Evolutionary conservation across 768 basidiomycete genomes (phyloP), one percentile per base, ranked within the genome.

Genomic region (Hebeloma cylindrosporum): DNA sequence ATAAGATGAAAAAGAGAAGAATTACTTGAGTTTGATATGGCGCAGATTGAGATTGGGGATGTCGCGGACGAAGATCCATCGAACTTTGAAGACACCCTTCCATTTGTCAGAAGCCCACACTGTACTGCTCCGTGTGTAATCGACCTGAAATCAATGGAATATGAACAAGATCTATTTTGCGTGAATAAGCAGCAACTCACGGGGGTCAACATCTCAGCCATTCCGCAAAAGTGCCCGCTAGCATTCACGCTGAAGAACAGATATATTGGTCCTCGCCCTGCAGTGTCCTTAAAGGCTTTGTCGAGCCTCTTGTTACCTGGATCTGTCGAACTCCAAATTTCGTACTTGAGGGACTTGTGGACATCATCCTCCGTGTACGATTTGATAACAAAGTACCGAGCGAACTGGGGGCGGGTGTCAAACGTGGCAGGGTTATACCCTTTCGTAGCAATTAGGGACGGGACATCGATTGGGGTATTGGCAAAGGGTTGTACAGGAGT

Each of bases 21-120:
- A 78, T 22, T 64, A 92, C 90, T 85, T 86, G 37, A 94, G 68
- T 51, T 89, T 84, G 60, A 96, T 94, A 64, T 95, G 93, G 36
- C 93, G 77, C 35, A 96, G 67, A 41, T 84, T 88, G 52, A 88
- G 80, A 58, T 94, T 94, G 18, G 92, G 93, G 38, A 93, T 93
- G 60, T 97, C 95, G 45, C 93, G 84, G 45, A 99, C 93, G 62
- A 93, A 98, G 51, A 98, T 84, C 96, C 96, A 98, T 45, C 86
- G 80, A 18, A 99, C 92, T 69, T 94, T 95, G 75, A 99, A 96
- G 40, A 98, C 92, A 17, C 96, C 96, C 66, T 99, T 98, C 96
- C 96, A 99, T 64, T 99, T 99, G 68, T 98, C 94, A 25, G 94
- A 94, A 1, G 94, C 94, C 96, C 96, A 99, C 14, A 99, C 96